Percentiles rank a stretch among this genome's conserved stretches.
These are phyloP conservation scores for Thielaviopsis populi DNA, from an alignment of 2,329 filamentous ascomycete species.

Conservation along the genomic window DNA sequence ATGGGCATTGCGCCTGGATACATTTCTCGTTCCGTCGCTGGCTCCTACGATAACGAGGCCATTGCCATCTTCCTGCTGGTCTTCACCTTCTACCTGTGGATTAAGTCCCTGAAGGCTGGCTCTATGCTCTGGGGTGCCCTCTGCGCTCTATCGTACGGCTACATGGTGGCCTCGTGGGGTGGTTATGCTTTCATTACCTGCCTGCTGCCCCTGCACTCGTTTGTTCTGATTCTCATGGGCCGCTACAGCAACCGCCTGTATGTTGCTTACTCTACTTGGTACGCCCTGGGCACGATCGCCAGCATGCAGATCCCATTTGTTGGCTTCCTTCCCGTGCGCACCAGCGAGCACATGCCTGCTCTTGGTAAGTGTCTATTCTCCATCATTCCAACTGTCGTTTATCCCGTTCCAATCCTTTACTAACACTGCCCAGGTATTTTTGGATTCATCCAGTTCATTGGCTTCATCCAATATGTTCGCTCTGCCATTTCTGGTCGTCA, in stretches of 20 bases:
- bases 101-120: constrained; percentile 92
- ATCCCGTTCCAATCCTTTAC: not conserved
- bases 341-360: constrained; percentile 96
- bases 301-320: constrained; percentile 99
- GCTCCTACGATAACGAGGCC: constrained; percentile 98
- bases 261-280: constrained; percentile 96
- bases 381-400: not conserved
- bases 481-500: constrained; percentile 81
- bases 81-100: constrained; percentile 98
- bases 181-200: constrained; percentile 99
- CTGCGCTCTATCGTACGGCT: constrained; percentile 92
- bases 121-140: constrained; percentile 94
- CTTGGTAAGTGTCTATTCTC: constrained; percentile 46
- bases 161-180: constrained; percentile 99
- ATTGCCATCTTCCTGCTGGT: constrained; percentile 98
- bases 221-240: constrained; percentile 93
- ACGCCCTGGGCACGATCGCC: constrained; percentile 83
- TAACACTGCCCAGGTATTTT: constrained; percentile 56
- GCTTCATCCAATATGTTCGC: constrained; percentile 79
- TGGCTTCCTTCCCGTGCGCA: constrained; percentile 88
- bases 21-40: constrained; percentile 92
- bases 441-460: constrained; percentile 84
- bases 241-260: constrained; percentile 88
- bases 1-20: constrained; percentile 98
- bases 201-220: constrained; percentile 81